Evolutionary conservation across 2,329 filamentous ascomycete genomes (phyloP), one percentile per base, ranked within the genome.

Genomic region (Claviceps capensis): DNA sequence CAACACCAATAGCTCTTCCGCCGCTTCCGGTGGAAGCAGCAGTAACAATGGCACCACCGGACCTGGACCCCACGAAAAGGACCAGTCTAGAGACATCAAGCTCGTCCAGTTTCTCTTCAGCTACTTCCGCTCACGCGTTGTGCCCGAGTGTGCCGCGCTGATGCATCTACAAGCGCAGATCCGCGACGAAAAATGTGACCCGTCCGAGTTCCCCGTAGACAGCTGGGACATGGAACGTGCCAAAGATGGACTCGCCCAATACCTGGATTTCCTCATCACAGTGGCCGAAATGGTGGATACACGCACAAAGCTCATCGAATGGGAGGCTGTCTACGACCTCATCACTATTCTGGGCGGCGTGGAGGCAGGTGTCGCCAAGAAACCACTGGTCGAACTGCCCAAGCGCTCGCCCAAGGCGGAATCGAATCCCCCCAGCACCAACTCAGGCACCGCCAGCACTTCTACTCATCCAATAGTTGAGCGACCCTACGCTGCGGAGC

Each of bases 211-310:
- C 61, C 91, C 91, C 0, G 82, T 96, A 1, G 94, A 97, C 61
- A 78, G 89, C 47, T 97, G 91, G 91, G 91, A 97, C 61, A 95
- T 97, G 85, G 91, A 97, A 65, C 82, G 91, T 14, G 91, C 94
- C 53, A 95, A 95, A 65, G 91, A 97, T 62, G 91, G 91, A 0
- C 81, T 97, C 1, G 88, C 90, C 49, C 90, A 96, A 66, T 95
- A 95, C 63, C 79, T 97, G 1, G 90, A 96, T 60, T 95, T 97
- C 64, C 85, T 96, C 51, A 88, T 86, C 16, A 90, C 93, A 0
- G 79, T 95, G 30, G 89, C 88, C 0, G 90, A 95, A 62, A 85
- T 91, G 60, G 77, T 83, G 44, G 84, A 88, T 49, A 88, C 88
- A 73, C 87, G 94, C 56, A 78, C 81, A 43, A 83, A 94, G 56